Percentiles rank a stretch among this genome's conserved stretches.
phyloP scores from a whole-genome alignment of 2,329 filamentous ascomycete species.

The Penicillium sp. region DNA sequence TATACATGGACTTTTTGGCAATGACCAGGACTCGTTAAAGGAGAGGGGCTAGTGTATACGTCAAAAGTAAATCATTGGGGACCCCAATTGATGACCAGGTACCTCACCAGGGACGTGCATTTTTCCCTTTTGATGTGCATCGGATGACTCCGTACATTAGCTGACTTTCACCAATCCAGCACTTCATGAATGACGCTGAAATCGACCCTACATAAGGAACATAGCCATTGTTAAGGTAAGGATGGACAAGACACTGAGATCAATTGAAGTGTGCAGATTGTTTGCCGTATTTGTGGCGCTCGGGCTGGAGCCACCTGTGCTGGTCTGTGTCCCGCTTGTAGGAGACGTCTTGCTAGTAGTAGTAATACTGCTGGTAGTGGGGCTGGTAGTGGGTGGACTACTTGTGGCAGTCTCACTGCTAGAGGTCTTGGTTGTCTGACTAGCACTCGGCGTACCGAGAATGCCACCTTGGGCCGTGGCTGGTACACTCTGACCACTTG shows the following conservation, averaged over 20 bases:
- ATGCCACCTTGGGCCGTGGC: constrained; percentile 9
- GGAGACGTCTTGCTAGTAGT: background rate
- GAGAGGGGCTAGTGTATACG: no score
- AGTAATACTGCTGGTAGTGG: background rate
- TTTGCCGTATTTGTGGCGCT: background rate
- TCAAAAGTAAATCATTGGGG: no score
- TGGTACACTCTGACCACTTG: constrained; percentile 6
- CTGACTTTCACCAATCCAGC: background rate
- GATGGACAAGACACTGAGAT: background rate
- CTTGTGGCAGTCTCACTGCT: background rate
- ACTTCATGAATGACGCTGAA: background rate
- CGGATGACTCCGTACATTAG: background rate
- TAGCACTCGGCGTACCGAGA: constrained; percentile 3
- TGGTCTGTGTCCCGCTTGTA: background rate
- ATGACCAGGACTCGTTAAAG: no score
- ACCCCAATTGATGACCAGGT: no score
- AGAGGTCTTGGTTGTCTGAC: background rate
- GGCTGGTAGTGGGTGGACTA: background rate
- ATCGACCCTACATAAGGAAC: background rate
- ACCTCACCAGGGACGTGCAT: no score
- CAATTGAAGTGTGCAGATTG: background rate
- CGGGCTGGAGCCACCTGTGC: background rate
- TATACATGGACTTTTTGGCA: no score
- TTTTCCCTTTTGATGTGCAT: no score
- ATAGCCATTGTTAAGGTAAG: background rate